Conservation (phyloP, 2,329 filamentous ascomycete genomes). For the Ceratocystis harringtonii region DNA sequence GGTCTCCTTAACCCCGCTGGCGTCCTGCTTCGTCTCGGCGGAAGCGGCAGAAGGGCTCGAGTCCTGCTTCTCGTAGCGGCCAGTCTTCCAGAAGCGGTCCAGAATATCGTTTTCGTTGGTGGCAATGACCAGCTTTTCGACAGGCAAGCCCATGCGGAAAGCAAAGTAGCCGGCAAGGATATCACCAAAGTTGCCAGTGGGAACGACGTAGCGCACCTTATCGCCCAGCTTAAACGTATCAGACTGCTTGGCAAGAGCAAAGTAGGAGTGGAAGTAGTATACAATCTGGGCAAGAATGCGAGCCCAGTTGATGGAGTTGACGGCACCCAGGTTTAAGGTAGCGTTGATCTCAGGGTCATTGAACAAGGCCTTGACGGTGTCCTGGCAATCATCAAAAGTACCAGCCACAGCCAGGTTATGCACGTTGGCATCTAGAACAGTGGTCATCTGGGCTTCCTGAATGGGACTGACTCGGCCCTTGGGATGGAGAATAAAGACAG, state of each 20-base stretch:
- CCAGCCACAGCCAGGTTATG: slow-evolving; percentile 83
- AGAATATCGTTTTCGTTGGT: slow-evolving; percentile 98
- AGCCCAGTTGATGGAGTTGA: slow-evolving; percentile 95
- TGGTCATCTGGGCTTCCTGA: slow-evolving; percentile 96
- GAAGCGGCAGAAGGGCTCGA: slow-evolving; percentile 30
- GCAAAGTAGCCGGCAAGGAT: slow-evolving; percentile 91
- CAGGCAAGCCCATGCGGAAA: slow-evolving; percentile 72
- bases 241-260: slow-evolving; percentile 52
- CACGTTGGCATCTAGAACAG: slow-evolving; percentile 76
- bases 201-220: slow-evolving; percentile 71
- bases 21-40: slow-evolving; percentile 45
- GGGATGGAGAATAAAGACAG: slow-evolving; percentile 86
- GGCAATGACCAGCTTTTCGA: slow-evolving; percentile 77
- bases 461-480: slow-evolving; percentile 82
- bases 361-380: slow-evolving; percentile 89
- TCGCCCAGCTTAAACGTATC: slow-evolving; percentile 47
- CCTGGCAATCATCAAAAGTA: slow-evolving; percentile 94
- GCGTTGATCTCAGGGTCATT: slow-evolving; percentile 71
- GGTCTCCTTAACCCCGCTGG: slow-evolving; percentile 73
- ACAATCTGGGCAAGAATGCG: slow-evolving; percentile 91
- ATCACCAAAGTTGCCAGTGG: slow-evolving; percentile 93
- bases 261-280: slow-evolving; percentile 95
- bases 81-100: slow-evolving; percentile 83
- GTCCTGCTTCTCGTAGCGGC: slow-evolving; percentile 75
- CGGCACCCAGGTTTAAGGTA: slow-evolving; percentile 70